Conservation (phyloP, 2,329 filamentous ascomycete species). For the Pseudocercospora fuligena region DNA sequence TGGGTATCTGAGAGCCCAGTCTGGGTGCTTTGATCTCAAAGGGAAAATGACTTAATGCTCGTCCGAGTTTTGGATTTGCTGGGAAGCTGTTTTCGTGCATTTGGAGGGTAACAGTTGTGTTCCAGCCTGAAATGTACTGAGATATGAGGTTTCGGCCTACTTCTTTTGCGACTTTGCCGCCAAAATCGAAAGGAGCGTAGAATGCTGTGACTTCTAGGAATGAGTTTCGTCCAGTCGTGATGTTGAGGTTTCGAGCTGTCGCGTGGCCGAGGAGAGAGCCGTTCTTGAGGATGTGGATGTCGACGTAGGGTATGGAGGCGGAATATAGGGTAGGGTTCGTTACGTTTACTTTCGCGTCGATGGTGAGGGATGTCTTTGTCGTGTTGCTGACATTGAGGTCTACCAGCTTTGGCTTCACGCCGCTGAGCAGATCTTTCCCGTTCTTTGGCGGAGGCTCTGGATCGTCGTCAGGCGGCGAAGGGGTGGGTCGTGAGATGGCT, state of each 20-base stretch:
- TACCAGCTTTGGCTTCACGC: constrained; percentile 66
- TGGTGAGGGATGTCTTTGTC: constrained; percentile 68
- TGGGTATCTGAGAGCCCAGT: constrained; percentile 60
- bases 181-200: constrained; percentile 72
- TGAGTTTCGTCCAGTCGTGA: constrained; percentile 73
- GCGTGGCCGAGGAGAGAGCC: constrained; percentile 76
- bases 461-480: constrained; percentile 13
- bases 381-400: constrained; percentile 76
- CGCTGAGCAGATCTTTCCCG: constrained; percentile 20
- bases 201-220: constrained; percentile 69
- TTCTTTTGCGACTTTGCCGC: constrained; percentile 64
- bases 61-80: constrained; percentile 70
- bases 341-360: constrained; percentile 76
- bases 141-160: constrained; percentile 77
- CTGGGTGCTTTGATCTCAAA: constrained; percentile 74
- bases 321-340: constrained; percentile 91
- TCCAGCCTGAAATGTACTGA: constrained; percentile 84
- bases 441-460: constrained; percentile 18
- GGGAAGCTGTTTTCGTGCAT: constrained; percentile 76
- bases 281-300: constrained; percentile 60
- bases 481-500: constrained; percentile 29
- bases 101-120: constrained; percentile 77
- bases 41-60: constrained; percentile 72
- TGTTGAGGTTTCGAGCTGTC: constrained; percentile 64
- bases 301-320: constrained; percentile 78